A percentile compares a stretch with the other conserved stretches of the same genome.
These are phyloP conservation scores for Kodamaea leandrae DNA, from an alignment of 805 yeast genomes.

Conservation along the genomic window DNA sequence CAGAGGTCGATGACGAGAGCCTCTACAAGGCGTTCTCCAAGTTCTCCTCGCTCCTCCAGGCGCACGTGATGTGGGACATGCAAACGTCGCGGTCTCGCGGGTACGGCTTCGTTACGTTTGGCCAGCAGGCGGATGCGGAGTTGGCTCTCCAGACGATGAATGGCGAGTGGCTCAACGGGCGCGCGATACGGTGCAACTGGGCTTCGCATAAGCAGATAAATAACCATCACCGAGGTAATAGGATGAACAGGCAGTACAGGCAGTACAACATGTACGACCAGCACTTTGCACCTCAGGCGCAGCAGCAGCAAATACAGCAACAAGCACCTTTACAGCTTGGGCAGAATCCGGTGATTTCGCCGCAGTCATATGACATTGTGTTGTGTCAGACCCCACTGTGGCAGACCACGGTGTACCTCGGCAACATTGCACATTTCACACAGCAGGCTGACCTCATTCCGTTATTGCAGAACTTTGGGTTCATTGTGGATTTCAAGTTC, in stretches of 20 bases:
- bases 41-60: conserved; percentile 66
- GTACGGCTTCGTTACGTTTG: conserved; percentile 84
- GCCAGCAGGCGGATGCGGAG: conserved; percentile 66
- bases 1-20: conserved; percentile 78
- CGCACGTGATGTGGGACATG: conserved; percentile 98
- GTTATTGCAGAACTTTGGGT: conserved; percentile 75
- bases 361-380: conserved; percentile 66
- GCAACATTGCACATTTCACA: conserved; percentile 77
- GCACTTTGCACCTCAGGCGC: conserved; percentile 8
- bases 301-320: conserved; percentile 8
- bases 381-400: conserved; percentile 76
- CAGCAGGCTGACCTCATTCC: conserved; percentile 73
- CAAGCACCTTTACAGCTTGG: conserved; percentile 7
- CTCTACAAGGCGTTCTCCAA: conserved; percentile 55
- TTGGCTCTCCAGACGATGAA: conserved; percentile 69
- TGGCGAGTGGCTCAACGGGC: conserved; percentile 67
- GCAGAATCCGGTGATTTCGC: conserved; percentile 37
- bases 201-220: conserved; percentile 65
- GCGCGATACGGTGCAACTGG: conserved; percentile 84
- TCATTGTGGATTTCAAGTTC: conserved; percentile 74
- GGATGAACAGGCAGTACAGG: conserved; percentile 13
- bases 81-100: conserved; percentile 90
- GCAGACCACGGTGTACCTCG: conserved; percentile 85
- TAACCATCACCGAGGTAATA: conserved; percentile 3
- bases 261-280: conserved; percentile 16